These are phyloP conservation scores for Chrysopogon serrulatus DNA, from an alignment of 176 grass and related monocot species.

Conservation along the genomic window DNA sequence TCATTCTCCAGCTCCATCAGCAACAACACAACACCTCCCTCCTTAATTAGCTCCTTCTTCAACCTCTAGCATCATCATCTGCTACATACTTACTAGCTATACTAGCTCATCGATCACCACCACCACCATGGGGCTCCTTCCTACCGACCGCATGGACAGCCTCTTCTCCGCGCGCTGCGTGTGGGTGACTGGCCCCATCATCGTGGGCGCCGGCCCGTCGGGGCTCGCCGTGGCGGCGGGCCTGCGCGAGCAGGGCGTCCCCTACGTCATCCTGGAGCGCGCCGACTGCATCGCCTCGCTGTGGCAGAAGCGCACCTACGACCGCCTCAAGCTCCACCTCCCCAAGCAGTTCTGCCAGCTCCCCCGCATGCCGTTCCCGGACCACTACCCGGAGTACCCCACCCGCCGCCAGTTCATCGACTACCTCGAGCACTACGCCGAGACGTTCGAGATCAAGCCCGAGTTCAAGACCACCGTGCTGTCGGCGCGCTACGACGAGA, in stretches of 20 bases:
- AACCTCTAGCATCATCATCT: neutral
- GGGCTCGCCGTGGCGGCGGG: slow-evolving; percentile 61
- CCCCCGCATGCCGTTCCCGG: slow-evolving; percentile 63
- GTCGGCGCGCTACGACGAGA: slow-evolving; percentile 64
- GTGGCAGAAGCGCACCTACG: slow-evolving; percentile 75
- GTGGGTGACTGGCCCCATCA: slow-evolving; percentile 79
- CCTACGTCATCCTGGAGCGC: slow-evolving; percentile 60
- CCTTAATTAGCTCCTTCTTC: slow-evolving; percentile 6
- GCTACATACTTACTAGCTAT: too few relatives aligned
- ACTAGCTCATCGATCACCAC: neutral
- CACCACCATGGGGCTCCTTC: slow-evolving; percentile 31
- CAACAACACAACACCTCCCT: neutral
- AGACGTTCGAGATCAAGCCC: slow-evolving; percentile 55
- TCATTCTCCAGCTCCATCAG: neutral
- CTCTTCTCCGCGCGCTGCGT: slow-evolving; percentile 42
- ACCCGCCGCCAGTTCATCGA: slow-evolving; percentile 62
- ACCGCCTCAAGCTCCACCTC: slow-evolving; percentile 81
- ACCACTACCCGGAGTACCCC: slow-evolving; percentile 70
- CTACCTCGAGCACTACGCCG: slow-evolving; percentile 64
- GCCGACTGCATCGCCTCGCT: slow-evolving; percentile 73
- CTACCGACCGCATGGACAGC: slow-evolving; percentile 29
- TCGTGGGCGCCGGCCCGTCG: slow-evolving; percentile 72
- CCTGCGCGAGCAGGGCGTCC: slow-evolving; percentile 72
- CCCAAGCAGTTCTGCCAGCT: slow-evolving; percentile 93
- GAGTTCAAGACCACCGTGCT: slow-evolving; percentile 48